Evolutionary conservation across 2,329 filamentous ascomycete species (phyloP).

Genomic region (Colletotrichum scovillei): DNA sequence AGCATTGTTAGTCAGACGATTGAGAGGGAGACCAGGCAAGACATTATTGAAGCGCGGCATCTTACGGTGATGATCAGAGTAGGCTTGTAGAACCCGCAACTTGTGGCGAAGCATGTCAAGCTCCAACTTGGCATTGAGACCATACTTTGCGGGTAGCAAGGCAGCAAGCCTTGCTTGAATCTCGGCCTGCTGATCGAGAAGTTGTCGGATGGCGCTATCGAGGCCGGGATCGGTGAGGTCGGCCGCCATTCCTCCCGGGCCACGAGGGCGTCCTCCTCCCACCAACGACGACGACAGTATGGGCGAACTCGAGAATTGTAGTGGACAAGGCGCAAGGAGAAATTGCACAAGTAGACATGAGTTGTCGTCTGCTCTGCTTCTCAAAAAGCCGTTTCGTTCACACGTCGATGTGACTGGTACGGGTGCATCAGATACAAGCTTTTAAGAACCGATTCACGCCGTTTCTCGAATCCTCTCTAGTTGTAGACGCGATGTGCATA

Average conservation of each 20-base stretch:
- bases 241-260: constrained; percentile 38
- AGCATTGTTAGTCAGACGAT: neutral
- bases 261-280: constrained; percentile 33
- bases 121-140: constrained; percentile 60
- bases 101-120: constrained; percentile 68
- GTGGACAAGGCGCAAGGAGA: neutral
- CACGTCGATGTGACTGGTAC: neutral
- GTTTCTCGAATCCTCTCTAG: neutral
- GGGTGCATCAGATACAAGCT: constrained; percentile 20
- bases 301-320: constrained; percentile 5
- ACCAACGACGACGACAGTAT: constrained; percentile 26
- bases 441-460: constrained; percentile 12
- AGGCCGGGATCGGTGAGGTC: constrained; percentile 49
- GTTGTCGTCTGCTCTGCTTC: neutral
- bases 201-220: constrained; percentile 56
- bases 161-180: constrained; percentile 62
- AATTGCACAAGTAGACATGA: neutral
- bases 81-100: constrained; percentile 59
- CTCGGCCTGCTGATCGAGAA: constrained; percentile 65
- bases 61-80: constrained; percentile 63
- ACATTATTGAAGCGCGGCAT: neutral
- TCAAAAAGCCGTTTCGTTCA: neutral
- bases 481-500: neutral
- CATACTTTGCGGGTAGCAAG: constrained; percentile 60
- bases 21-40: constrained; percentile 35